Conservation (phyloP, 1,139 yeast species). For the Blastobotrys raffinosifermentans region DNA sequence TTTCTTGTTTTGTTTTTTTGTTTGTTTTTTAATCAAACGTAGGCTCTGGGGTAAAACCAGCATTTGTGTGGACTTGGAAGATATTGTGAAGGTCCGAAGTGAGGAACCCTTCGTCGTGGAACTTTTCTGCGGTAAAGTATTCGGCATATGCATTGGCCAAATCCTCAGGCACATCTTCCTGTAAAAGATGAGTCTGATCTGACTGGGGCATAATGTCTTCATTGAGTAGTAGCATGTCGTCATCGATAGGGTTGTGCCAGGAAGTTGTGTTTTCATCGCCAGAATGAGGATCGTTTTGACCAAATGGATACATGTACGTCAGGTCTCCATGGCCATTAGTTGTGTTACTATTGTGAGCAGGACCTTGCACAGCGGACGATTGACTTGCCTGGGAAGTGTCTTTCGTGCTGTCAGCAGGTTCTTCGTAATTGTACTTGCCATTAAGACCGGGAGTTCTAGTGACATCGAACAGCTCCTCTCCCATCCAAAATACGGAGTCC, state of each 20-base stretch:
- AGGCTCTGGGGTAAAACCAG: conserved; percentile 13
- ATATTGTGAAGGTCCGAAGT: conserved; percentile 12
- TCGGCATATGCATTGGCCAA: conserved; percentile 18
- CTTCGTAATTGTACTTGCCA: conserved; percentile 10
- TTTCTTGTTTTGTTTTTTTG: not conserved
- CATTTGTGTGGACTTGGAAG: conserved; percentile 12
- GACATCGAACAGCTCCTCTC: conserved; percentile 19
- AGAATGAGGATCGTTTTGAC: conserved; percentile 11
- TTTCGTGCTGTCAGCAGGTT: not conserved
- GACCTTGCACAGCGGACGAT: not conserved
- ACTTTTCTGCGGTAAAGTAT: conserved; percentile 14
- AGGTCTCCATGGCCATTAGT: not conserved
- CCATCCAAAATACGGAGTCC: conserved; percentile 32
- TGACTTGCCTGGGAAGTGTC: not conserved
- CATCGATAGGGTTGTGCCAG: conserved; percentile 9
- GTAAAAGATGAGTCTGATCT: conserved; percentile 22
- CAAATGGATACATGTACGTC: not conserved
- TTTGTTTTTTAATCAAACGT: conserved; percentile 1
- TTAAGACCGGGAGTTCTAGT: conserved; percentile 12
- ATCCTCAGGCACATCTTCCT: conserved; percentile 18
- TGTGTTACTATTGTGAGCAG: not conserved
- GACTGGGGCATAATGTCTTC: conserved; percentile 26
- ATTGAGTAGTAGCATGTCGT: conserved; percentile 21
- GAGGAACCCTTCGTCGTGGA: conserved; percentile 12
- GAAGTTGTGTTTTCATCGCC: conserved; percentile 9